Evolutionary conservation across 2,329 filamentous ascomycete genomes (phyloP).

Genomic region (Fusarium marasasianum): DNA sequence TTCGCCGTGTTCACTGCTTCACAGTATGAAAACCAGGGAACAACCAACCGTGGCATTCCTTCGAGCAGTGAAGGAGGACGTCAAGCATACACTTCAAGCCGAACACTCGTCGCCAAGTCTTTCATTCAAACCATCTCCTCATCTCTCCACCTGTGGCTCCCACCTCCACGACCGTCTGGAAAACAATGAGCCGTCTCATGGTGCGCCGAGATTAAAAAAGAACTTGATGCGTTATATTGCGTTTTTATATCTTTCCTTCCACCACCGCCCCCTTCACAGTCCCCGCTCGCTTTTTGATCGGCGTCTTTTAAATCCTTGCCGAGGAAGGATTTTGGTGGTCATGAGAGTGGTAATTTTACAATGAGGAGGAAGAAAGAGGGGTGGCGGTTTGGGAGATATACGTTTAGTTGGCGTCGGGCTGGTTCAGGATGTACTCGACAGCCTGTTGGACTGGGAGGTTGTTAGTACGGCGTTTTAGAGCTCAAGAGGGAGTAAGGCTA

Average conservation of each 20-base stretch:
- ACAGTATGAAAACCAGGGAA: neutral
- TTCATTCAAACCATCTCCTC: conserved; percentile 25
- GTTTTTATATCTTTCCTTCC: conserved; percentile 18
- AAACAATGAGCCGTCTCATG: conserved; percentile 31
- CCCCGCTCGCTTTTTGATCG: conserved; percentile 15
- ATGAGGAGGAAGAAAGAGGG: conserved; percentile 22
- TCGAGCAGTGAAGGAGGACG: neutral
- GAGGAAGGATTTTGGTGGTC: conserved; percentile 27
- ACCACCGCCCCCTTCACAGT: neutral
- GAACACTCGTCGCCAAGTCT: conserved; percentile 13
- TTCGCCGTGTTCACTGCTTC: neutral
- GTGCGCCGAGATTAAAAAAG: conserved; percentile 35
- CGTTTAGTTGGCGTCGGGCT: conserved; percentile 83
- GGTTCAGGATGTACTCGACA: conserved; percentile 90
- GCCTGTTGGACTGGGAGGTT: conserved; percentile 81
- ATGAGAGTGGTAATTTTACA: conserved; percentile 43
- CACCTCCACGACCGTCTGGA: conserved; percentile 21
- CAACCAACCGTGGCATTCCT: neutral
- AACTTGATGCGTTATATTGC: conserved; percentile 22
- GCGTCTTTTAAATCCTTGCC: conserved; percentile 30
- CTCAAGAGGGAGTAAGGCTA: neutral
- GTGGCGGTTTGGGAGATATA: conserved; percentile 10
- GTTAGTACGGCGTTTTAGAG: neutral
- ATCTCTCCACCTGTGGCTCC: conserved; percentile 1
- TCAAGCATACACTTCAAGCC: conserved; percentile 6